These are phyloP conservation scores for Aegilops tauschii DNA, from an alignment of 176 grass and related monocot species.

Conservation along the genomic window DNA sequence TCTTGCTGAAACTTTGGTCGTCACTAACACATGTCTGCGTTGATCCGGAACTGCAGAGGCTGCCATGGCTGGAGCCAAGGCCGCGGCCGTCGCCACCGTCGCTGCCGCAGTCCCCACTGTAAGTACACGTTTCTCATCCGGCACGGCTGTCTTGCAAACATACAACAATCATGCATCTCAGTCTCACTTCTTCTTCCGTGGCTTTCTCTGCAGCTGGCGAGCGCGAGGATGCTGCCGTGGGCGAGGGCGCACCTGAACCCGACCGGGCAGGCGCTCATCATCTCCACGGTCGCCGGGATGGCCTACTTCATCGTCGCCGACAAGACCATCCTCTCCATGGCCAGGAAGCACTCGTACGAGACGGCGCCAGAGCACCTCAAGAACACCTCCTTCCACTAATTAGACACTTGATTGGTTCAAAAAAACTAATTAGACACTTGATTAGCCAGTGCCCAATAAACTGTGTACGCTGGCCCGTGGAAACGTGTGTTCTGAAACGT, in stretches of 20 bases:
- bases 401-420: no score
- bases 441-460: no score
- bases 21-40: no score
- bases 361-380: conserved; percentile 26
- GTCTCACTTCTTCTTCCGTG: no score
- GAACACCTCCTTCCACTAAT: conserved; percentile 36
- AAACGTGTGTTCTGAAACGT: no score
- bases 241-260: conserved; percentile 64
- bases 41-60: conserved; percentile 37
- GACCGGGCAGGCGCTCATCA: conserved; percentile 68
- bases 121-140: neutral
- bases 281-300: conserved; percentile 70
- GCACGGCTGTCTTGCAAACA: no score
- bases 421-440: no score
- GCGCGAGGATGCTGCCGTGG: conserved; percentile 77
- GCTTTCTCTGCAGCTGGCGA: conserved; percentile 44
- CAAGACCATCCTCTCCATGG: conserved; percentile 64
- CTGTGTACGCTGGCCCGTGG: no score
- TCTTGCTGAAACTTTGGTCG: no score
- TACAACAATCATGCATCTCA: no score
- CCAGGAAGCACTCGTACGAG: conserved; percentile 59
- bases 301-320: conserved; percentile 68
- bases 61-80: conserved; percentile 52
- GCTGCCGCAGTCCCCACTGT: conserved; percentile 64
- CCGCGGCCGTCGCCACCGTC: conserved; percentile 54